These are phyloP conservation scores for Spatholobus suberectus DNA, from an alignment of 306 rosid species.

Conservation along the genomic window DNA sequence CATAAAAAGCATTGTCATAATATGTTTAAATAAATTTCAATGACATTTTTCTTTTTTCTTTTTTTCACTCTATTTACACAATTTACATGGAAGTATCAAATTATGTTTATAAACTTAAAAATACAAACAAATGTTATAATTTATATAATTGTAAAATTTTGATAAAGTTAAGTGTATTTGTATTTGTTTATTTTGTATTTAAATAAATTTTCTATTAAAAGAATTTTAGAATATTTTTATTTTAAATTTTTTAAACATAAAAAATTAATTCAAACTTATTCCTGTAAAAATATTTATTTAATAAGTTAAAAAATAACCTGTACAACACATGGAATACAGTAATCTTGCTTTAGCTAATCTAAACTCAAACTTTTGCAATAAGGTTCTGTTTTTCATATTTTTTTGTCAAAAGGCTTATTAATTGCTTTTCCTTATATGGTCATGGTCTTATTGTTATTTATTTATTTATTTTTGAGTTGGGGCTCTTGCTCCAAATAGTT, in stretches of 20 bases:
- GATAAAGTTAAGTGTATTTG: neutral
- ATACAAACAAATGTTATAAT: neutral
- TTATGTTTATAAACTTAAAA: neutral
- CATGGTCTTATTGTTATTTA: slow-evolving; percentile 23
- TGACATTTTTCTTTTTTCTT: neutral
- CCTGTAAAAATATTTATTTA: neutral
- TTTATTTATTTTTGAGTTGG: slow-evolving; percentile 41
- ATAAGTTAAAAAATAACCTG: neutral
- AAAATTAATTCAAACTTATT: neutral
- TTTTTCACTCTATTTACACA: neutral
- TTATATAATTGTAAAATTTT: neutral
- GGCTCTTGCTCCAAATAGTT: slow-evolving; percentile 46
- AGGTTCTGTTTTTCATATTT: neutral
- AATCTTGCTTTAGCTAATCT: neutral
- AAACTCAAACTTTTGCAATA: neutral
- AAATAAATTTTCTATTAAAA: neutral
- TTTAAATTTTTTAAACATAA: neutral
- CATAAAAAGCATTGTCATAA: neutral
- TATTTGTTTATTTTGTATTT: neutral
- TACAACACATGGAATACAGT: neutral
- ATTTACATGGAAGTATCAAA: neutral
- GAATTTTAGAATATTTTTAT: neutral
- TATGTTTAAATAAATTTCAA: neutral
- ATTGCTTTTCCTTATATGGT: neutral
- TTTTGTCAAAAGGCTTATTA: neutral